Evolutionary conservation across 1,284 basidiomycete species (phyloP).

Genomic region (Trametes polyzona): DNA sequence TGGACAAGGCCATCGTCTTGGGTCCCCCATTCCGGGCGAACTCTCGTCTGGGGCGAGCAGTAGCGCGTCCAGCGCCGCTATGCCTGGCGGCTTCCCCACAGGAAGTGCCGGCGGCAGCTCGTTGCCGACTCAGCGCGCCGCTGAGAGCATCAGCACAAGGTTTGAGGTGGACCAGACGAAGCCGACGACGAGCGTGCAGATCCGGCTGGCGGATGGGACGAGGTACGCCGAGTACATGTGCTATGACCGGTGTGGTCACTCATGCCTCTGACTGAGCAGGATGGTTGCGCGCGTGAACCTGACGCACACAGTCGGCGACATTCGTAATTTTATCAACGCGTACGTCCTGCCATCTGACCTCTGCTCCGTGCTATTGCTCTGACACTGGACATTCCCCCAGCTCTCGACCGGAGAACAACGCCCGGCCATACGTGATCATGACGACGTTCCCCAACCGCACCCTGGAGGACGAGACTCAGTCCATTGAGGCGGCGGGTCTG

Average conservation of each 20-base stretch:
- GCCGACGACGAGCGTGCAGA: slow-evolving; percentile 91
- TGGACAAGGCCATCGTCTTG: slow-evolving; percentile 85
- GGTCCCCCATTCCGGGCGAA: slow-evolving; percentile 58
- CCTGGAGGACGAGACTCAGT: slow-evolving; percentile 68
- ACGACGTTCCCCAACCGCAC: slow-evolving; percentile 87
- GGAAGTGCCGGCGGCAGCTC: slow-evolving; percentile 14
- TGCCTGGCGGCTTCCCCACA: slow-evolving; percentile 63
- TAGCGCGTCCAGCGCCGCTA: slow-evolving; percentile 32
- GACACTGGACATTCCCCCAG: slow-evolving; percentile 42
- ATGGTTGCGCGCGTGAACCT: slow-evolving; percentile 91
- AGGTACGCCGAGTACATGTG: slow-evolving; percentile 45
- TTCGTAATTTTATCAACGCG: slow-evolving; percentile 90
- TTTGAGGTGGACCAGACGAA: slow-evolving; percentile 84
- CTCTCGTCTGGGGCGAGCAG: slow-evolving; percentile 37
- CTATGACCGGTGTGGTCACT: neutral
- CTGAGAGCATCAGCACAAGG: slow-evolving; percentile 50
- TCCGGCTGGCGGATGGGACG: slow-evolving; percentile 91
- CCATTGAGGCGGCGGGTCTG: slow-evolving; percentile 77
- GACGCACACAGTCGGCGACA: slow-evolving; percentile 87
- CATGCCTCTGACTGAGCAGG: slow-evolving; percentile 48
- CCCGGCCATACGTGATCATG: slow-evolving; percentile 73
- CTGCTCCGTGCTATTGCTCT: neutral
- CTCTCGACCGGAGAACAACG: slow-evolving; percentile 70
- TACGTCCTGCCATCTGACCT: slow-evolving; percentile 52
- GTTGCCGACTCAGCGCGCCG: slow-evolving; percentile 35